Evolutionary conservation across 306 rosid genomes (phyloP), one percentile per base, ranked within the genome.

Genomic region (Quillaja saponaria): DNA sequence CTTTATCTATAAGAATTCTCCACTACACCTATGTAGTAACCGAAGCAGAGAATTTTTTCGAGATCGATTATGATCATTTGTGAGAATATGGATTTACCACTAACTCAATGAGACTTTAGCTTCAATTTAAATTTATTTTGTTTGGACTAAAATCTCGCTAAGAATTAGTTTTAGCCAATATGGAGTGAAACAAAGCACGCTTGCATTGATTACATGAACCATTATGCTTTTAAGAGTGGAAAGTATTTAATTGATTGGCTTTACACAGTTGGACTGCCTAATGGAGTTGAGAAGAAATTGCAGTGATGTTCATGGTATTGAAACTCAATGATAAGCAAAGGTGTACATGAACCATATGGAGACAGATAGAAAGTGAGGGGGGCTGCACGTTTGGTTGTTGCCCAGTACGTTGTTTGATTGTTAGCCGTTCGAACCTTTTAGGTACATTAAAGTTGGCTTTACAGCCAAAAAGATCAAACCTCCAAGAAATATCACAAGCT

Each of bases 321-420:
- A n/a, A 18, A 65, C 37, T 53, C 8, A 64, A 70, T 69, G 66
- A 67, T 71, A 75, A n/a, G n/a, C 11, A 6, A 58, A 12, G 66
- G 75, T 63, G 67, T 54, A 62, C 58, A 33, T 49, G 67, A 59
- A 77, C 49, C 66, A 70, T 34, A 28, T n/a, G n/a, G n/a, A 51
- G 76, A 78, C 75, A 75, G 71, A 52, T 58, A 69, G 76, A 76
- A 74, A 76, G 86, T 8, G 60, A 51, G 80, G 41, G 66, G 55
- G n/a, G n/a, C n/a, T 55, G 78, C 89, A 78, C 80, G 89, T 80
- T 83, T 64, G 72, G 69, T 54, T 83, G 85, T 78, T 73, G 78
- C 64, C 25, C 73, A 61, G 83, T 54, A 78, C 49, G 69, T 55
- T 67, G 78, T 71, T 71, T 60, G 68, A 51, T 77, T 38, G 61